Evolutionary conservation across 2,329 filamentous ascomycete genomes (phyloP).

Genomic region (Sclerotinia minor): DNA sequence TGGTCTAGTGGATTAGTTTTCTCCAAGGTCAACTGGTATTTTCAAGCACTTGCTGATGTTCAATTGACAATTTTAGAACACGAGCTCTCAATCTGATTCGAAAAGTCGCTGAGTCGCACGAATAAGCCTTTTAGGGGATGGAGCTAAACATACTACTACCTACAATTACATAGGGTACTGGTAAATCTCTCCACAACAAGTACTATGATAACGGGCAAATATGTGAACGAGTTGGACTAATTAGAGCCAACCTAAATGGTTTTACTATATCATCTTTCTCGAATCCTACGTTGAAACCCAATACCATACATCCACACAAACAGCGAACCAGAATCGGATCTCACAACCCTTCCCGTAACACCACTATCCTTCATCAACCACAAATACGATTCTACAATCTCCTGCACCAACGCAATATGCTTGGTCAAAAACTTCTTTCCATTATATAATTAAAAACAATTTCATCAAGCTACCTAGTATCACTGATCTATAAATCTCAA

Average conservation of each 20-base stretch:
- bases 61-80: slow-evolving; percentile 43
- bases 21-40: slow-evolving; percentile 62
- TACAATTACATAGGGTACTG: slow-evolving; percentile 61
- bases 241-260: slow-evolving; percentile 16
- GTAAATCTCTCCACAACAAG: slow-evolving; percentile 50
- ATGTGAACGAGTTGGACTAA: slow-evolving; percentile 50
- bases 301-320: background rate
- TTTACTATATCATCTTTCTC: background rate
- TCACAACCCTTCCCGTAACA: slow-evolving; percentile 41
- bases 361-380: slow-evolving; percentile 48
- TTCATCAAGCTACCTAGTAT: too few relatives aligned
- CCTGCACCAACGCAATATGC: slow-evolving; percentile 40
- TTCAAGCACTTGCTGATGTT: slow-evolving; percentile 58
- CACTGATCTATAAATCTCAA: background rate
- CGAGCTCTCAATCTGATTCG: background rate
- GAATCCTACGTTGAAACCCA: too few relatives aligned
- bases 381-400: slow-evolving; percentile 48
- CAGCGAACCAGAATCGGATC: slow-evolving; percentile 29
- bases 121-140: slow-evolving; percentile 55
- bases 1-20: slow-evolving; percentile 55
- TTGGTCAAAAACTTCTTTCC: slow-evolving; percentile 29
- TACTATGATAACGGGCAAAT: slow-evolving; percentile 55
- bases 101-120: slow-evolving; percentile 46
- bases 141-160: slow-evolving; percentile 58
- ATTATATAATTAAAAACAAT: too few relatives aligned